These are phyloP conservation scores for Macrotyloma uniflorum DNA, from an alignment of 306 rosid genomes.

Conservation along the genomic window DNA sequence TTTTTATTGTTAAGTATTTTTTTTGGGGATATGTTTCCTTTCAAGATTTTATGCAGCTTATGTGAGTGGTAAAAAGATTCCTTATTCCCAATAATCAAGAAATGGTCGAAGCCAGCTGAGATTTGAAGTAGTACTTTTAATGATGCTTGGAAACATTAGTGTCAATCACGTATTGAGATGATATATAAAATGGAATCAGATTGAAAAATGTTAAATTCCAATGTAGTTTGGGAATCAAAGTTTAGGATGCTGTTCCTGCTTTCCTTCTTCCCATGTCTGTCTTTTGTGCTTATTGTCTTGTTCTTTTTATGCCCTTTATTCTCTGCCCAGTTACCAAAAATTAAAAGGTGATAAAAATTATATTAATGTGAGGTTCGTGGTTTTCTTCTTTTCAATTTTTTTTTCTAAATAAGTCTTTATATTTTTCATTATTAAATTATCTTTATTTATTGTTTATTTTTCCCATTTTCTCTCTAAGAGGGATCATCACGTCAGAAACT, in stretches of 20 bases:
- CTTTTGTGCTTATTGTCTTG: background rate
- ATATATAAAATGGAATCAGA: no score
- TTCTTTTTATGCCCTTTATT: background rate
- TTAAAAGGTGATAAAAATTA: background rate
- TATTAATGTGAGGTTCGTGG: background rate
- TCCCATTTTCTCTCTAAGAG: background rate
- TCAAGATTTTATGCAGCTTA: slow-evolving; percentile 24
- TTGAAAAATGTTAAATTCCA: background rate
- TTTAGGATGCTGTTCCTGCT: background rate
- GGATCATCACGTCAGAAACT: background rate
- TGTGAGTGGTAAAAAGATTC: background rate
- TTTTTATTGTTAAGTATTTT: background rate
- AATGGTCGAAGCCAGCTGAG: background rate
- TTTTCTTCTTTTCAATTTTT: no score
- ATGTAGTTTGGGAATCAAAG: background rate
- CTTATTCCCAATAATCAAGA: background rate
- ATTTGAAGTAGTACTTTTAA: background rate
- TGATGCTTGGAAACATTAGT: background rate
- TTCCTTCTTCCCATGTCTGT: background rate
- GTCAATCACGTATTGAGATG: background rate
- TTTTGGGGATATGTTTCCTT: background rate
- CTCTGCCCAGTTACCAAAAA: background rate
- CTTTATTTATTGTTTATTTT: background rate
- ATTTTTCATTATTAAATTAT: background rate
- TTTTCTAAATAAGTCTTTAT: no score